Base-by-base conservation (phyloP, 805 yeast genomes). In the Spathaspora arborariae region DNA sequence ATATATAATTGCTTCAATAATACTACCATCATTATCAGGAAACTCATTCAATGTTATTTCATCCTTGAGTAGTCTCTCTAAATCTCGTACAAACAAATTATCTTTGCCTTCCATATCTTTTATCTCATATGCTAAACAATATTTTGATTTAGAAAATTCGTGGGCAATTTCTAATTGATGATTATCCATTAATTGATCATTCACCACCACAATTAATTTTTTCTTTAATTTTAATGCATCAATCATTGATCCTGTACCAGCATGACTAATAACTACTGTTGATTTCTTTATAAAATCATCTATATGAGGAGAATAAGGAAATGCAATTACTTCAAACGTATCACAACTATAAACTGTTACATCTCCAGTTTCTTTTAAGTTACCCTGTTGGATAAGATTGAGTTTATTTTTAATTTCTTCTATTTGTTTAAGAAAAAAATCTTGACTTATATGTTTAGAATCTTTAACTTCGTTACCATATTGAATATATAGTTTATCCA, bases 161-260 rank as follows among this genome's bases (percentile, higher is more conserved):
- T 45, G 56, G 0, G 96, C 94, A 6, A 88, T 82, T 50, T 91
- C 92, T 15, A 65, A 52, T 61, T 91, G 97, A 61, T 91, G 97
- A 59, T 90, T 88, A 60, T 88, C 88, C 88, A 88, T 86, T n/a
- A 94, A 74, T 4, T 62, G 54, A 9, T 76, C 75, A 61, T 92
- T 92, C 7, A 82, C 78, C 22, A 89, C 84, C 5, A 86, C 90
- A 1, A 91, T 67, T 46, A 89, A 65, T 20, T 76, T 79, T 57
- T 80, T 83, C 1, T 64, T 45, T 22, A 58, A 57, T 19, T 94
- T 72, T 33, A 89, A 63, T 0, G 87, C 75, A 57, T 92, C 99
- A 21, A 94, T 63, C 6, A 92, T 86, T 0, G 97, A 88, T 2
- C 99, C 99, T 0, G 98, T 88, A 1, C 85, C 85, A 0, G 96